A percentile compares a stretch with the other conserved stretches of the same genome.
Conservation (phyloP, 345 rosid genomes). For the Hibiscus tridactylites region DNA sequence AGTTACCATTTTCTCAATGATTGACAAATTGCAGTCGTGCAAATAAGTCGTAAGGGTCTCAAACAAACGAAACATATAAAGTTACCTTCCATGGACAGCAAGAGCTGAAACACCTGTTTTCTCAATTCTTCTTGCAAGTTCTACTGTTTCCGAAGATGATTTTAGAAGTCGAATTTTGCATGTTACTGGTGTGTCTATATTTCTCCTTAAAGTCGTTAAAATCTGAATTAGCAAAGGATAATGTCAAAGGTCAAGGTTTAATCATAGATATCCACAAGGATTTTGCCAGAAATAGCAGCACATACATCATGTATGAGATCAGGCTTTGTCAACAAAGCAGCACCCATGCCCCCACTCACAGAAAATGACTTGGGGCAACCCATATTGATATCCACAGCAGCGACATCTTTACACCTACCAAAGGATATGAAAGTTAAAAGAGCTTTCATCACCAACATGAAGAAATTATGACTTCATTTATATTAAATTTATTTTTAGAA, state of each 20-base stretch:
- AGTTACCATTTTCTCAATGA: neutral
- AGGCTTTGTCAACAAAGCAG: conserved; percentile 77
- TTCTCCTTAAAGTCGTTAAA: conserved; percentile 72
- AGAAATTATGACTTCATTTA: too few relatives aligned
- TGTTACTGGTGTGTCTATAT: conserved; percentile 69
- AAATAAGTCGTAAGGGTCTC: neutral
- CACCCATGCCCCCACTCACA: conserved; percentile 95
- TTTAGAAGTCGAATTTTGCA: conserved; percentile 85
- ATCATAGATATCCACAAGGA: conserved; percentile 1
- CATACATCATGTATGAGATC: conserved; percentile 83
- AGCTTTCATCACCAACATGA: neutral
- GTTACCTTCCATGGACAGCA: conserved; percentile 90
- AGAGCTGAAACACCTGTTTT: conserved; percentile 88
- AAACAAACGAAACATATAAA: neutral
- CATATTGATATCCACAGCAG: conserved; percentile 86
- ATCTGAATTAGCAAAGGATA: conserved; percentile 34
- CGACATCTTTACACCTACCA: conserved; percentile 75
- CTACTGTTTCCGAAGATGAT: conserved; percentile 74
- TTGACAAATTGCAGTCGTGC: neutral
- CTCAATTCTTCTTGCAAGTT: conserved; percentile 83
- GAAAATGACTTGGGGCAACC: conserved; percentile 96
- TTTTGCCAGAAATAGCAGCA: conserved; percentile 1
- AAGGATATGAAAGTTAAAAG: neutral
- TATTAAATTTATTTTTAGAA: too few relatives aligned
- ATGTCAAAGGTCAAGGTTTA: neutral